A percentile compares a stretch with the other conserved stretches of the same genome.
Evolutionary conservation across 805 yeast genomes (phyloP).

Genomic region (Clavispora vitiphila): DNA sequence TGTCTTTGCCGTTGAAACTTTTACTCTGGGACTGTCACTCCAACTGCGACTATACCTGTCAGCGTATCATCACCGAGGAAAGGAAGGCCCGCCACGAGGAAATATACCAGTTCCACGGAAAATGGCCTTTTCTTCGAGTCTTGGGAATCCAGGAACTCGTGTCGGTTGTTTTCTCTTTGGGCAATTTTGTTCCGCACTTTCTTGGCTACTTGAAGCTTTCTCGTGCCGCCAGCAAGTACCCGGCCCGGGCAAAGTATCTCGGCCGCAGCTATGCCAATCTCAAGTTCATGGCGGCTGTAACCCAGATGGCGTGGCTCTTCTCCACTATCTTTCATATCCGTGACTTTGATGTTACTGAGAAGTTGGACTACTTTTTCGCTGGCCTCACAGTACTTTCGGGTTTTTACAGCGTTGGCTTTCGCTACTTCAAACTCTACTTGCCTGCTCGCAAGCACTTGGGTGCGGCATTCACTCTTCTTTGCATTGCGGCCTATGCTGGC

Average conservation of each 20-base stretch:
- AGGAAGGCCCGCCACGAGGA: conserved; percentile 46
- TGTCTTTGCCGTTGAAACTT: conserved; percentile 37
- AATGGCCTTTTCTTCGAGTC: conserved; percentile 87
- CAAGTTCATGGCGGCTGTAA: conserved; percentile 45
- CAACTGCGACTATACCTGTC: conserved; percentile 93
- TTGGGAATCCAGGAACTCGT: conserved; percentile 83
- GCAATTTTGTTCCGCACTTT: conserved; percentile 29
- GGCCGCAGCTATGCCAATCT: conserved; percentile 13
- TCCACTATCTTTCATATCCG: conserved; percentile 85
- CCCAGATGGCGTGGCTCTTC: conserved; percentile 85
- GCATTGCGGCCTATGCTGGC: conserved; percentile 47
- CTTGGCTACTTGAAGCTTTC: conserved; percentile 14
- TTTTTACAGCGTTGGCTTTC: conserved; percentile 58
- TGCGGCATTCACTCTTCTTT: conserved; percentile 31
- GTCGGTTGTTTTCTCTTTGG: conserved; percentile 71
- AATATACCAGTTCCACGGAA: conserved; percentile 87
- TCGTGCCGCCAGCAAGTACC: neutral
- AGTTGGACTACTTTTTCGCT: conserved; percentile 87
- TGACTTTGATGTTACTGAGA: conserved; percentile 75
- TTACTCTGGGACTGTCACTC: conserved; percentile 41
- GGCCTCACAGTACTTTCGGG: conserved; percentile 83
- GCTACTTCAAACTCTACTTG: conserved; percentile 57
- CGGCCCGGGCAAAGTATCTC: conserved; percentile 1
- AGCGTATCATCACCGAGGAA: conserved; percentile 60
- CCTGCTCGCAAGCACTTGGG: conserved; percentile 22